Base-by-base conservation (phyloP, 2,329 filamentous ascomycete genomes). In the Plenodomus tracheiphilus region DNA sequence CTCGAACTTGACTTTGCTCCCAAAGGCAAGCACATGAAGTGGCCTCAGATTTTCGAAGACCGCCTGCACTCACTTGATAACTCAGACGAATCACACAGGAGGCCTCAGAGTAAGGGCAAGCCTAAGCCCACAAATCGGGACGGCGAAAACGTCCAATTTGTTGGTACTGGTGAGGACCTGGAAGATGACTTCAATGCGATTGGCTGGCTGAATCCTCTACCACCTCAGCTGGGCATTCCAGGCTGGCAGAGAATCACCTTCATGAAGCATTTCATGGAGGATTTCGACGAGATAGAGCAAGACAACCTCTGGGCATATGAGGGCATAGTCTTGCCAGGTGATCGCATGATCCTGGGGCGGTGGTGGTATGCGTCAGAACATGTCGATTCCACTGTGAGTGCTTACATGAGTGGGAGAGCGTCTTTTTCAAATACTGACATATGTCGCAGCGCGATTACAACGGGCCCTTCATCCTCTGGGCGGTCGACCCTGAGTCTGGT, bases 161-260 rank as follows among this genome's bases (percentile, higher is more conserved):
- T 69, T 15, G 73, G 73, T 6, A 59, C 58, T 3, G 75, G 76
- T 1, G 52, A 61, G n/a, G 74, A 77, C 28, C 54, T 65, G 6
- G 64, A 69, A 0, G 64, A 70, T 7, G 42, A 64, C 34, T 72
- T 70, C 52, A 53, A 53, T n/a, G 61, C 62, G 2, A 55, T 69
- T 2, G 81, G 81, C 38, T 80, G 77, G 69, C 64, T 83, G 17
- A 80, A 81, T 54, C 65, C 75, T 0, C 64, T 83, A 1, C 77
- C 77, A 0, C 56, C 68, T 2, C 81, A 83, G 53, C 51, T 49
- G 13, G 63, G 53, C 0, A 77, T 83, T 11, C 74, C 76, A 0
- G 81, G 81, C 17, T 84, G 78, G 71, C 77, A 81, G 65, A 74
- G 80, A 25, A 68, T 83, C 46, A 79, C 75, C 0, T 77, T 83